Percentiles rank a stretch among this genome's conserved stretches.
These are phyloP conservation scores for Podila minutissima DNA, from an alignment of 192 early-diverging fungal genomes.

Conservation along the genomic window DNA sequence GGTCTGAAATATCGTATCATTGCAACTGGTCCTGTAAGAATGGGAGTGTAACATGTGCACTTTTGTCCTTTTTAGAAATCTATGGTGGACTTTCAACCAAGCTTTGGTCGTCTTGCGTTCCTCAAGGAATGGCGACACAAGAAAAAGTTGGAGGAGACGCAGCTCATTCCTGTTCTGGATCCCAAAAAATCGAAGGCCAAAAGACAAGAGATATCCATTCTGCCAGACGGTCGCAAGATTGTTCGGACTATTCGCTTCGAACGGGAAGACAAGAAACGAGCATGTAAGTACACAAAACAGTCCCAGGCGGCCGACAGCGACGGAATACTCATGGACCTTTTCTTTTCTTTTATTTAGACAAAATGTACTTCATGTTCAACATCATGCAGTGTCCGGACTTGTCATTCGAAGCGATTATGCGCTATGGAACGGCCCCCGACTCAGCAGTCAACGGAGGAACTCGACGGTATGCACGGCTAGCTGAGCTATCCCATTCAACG, in stretches of 20 bases:
- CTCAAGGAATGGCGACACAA: constrained; percentile 77
- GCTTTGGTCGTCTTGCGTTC: constrained; percentile 75
- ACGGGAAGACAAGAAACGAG: constrained; percentile 55
- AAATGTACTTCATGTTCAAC: constrained; percentile 71
- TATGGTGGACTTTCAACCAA: constrained; percentile 69
- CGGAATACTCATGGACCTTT: background rate
- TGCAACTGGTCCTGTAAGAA: background rate
- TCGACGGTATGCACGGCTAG: constrained; percentile 53
- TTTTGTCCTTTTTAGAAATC: constrained; percentile 37
- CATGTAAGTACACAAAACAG: constrained; percentile 13
- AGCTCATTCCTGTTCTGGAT: constrained; percentile 59
- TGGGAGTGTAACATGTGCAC: background rate
- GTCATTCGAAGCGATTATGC: constrained; percentile 72
- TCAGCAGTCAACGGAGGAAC: constrained; percentile 74
- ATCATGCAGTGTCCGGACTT: constrained; percentile 61
- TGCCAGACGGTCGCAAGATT: constrained; percentile 69
- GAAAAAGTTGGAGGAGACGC: constrained; percentile 62
- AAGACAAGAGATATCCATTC: constrained; percentile 50
- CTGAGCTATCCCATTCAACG: background rate
- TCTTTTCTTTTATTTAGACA: constrained; percentile 29
- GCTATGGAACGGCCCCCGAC: constrained; percentile 71
- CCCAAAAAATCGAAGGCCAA: constrained; percentile 58
- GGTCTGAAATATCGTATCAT: background rate
- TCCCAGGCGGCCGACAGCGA: too few species aligned
- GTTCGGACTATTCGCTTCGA: constrained; percentile 80